Evolutionary conservation across 139 green algal species (phyloP), one percentile per base, ranked within the genome.

Genomic region (Closterium sp.): DNA sequence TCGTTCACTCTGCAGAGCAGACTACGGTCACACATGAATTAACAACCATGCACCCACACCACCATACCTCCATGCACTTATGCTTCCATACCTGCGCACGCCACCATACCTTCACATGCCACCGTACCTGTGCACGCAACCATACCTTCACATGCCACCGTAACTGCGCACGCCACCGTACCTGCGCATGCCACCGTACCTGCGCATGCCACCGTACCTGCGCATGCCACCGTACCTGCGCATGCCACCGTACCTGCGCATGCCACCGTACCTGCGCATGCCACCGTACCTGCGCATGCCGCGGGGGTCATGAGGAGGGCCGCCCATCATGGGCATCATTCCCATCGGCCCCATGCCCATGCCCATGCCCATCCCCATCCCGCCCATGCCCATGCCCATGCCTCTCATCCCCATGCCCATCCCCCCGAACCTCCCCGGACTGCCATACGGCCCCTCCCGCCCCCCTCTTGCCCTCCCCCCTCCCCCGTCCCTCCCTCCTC

Each of bases 271-370:
- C n/a, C n/a, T n/a, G n/a, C n/a, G n/a, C n/a, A n/a, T n/a, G n/a
- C n/a, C n/a, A n/a, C n/a, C n/a, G n/a, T 91, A 91, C 89, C 89
- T 91, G 30, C 31, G 73, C 31, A 91, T 85, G 27, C 89, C 32
- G 4, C 89, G 89, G 30, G 89, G 89, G 88, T 91, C 89, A 28
- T 27, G 31, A 11, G 32, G 89, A 2, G 84, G 79, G 5, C 32
- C 32, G 13, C 32, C 62, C n/a, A 45, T 38, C 30, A 91, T 91
- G 13, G 89, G 89, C 84, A 91, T 91, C 31, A 91, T 86, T 24
- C 62, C 62, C 62, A 79, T 79, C 62, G 19, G 17, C 62, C 62
- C 62, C 62, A 79, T 79, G 17, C 19, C 62, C n/a, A n/a, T n/a
- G n/a, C n/a, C n/a, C 62, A 79, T 79, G 17, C 62, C 62, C 62